phyloP scores from a whole-genome alignment of 805 yeast genomes.

The Hanseniaspora lachancei region DNA sequence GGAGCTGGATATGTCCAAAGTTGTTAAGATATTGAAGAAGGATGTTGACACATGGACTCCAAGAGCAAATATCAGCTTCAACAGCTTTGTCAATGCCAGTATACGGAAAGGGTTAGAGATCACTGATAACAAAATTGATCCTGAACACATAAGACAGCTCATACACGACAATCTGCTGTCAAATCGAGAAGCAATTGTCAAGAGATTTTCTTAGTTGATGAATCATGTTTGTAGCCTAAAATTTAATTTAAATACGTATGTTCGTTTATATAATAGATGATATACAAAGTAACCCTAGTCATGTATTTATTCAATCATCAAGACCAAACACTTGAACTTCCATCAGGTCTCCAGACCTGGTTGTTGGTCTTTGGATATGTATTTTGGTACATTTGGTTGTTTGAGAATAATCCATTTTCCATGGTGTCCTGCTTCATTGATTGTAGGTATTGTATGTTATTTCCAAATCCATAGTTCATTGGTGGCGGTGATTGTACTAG shows the following conservation, averaged over 20 bases:
- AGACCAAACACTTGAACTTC: constrained; percentile 27
- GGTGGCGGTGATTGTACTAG: not conserved
- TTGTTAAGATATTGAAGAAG: constrained; percentile 16
- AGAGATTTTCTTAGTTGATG: not conserved
- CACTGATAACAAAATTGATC: constrained; percentile 47
- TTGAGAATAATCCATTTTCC: not conserved
- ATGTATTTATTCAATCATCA: not conserved
- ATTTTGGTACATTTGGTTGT: not conserved
- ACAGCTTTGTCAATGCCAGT: constrained; percentile 56
- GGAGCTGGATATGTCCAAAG: constrained; percentile 36
- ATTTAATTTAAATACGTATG: too few species aligned
- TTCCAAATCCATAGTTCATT: not conserved
- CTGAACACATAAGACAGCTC: constrained; percentile 16
- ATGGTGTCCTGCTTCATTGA: not conserved
- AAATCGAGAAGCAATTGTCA: not conserved
- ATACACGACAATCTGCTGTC: not conserved
- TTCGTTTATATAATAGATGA: too few species aligned
- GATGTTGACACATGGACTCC: constrained; percentile 41
- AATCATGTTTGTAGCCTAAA: too few species aligned
- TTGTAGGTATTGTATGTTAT: not conserved
- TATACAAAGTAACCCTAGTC: not conserved
- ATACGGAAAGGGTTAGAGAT: constrained; percentile 76
- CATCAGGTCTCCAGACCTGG: constrained; percentile 26
- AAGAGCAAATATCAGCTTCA: constrained; percentile 44
- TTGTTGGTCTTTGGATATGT: not conserved